Base-by-base conservation (phyloP, 805 yeast genomes). In the Wickerhamomyces rabaulensis region DNA sequence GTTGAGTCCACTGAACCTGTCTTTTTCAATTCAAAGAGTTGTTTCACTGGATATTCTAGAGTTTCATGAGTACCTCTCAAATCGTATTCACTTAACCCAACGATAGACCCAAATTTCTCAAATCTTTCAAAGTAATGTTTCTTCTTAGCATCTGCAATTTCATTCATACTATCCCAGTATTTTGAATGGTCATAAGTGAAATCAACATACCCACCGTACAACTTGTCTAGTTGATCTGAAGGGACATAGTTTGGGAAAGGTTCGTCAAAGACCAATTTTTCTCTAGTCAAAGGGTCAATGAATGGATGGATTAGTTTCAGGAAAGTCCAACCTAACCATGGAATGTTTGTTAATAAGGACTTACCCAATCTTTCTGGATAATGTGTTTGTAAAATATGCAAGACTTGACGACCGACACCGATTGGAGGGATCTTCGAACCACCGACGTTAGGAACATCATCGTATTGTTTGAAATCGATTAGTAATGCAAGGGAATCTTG, bases 351-450 rank as follows among this genome's bases (percentile, higher is more conserved):
- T 27, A 92, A 74, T 45, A 90, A 73, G 0, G 97, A 97, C 61
- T 82, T 84, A 35, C 99, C 99, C 47, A 92, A 74, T 56, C 99
- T 78, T 65, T 92, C 99, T 3, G 98, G 98, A 63, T 92, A 92
- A 66, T 92, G 99, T 10, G 95, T 89, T 68, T 92, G 99, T 56
- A 92, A 73, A 63, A 94, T 92, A 65, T 85, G 87, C 54, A 94
- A 73, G 23, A 91, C 97, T 67, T 88, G 95, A 58, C 88, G 82
- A 31, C 96, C 97, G 12, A 81, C 84, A 40, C 86, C 76, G 35
- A 91, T 71, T 1, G 95, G 87, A 9, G 98, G 97, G 43, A 88
- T 77, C 61, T 84, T 87, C 48, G 84, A 77, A 26, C 55, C 50
- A 72, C 73, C 53, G 9, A 51, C 54, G 27, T 43, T 74, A 45